Base-by-base conservation (phyloP, 2,329 filamentous ascomycete species). In the Exophiala sp. region DNA sequence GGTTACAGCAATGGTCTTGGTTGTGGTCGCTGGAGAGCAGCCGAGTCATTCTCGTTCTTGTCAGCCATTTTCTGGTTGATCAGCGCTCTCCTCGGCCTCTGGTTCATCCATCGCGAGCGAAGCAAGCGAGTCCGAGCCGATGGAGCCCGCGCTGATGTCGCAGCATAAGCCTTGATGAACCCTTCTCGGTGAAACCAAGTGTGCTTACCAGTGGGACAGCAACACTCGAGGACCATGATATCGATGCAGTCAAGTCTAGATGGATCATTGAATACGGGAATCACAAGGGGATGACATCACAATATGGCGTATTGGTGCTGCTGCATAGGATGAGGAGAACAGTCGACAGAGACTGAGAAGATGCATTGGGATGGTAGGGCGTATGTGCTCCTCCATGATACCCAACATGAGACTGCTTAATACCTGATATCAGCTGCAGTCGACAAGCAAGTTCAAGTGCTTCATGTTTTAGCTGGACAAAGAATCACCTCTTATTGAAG, bases 21-120 rank as follows among this genome's bases (percentile, higher is more conserved):
- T 80, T 92, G 88, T 69, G 77, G 81, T 54, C 80, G 83, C 63
- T 88, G 82, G 80, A 89, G 87, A 72, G 82, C 88, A 38, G 77
- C 82, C 57, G 80, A 88, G 62, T 86, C 86, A 3, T 90, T 91
- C 65, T 74, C 78, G 45, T 91, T 91, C 72, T 70, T 90, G 50
- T 85, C 84, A 2, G 85, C 85, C 51, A 77, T 88, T 61, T 75
- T 84, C 65, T 91, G 87, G 87, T 78, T 90, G 38, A 80, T 75
- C 10, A 87, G 83, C 43, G 79, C 78, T 12, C 64, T 86, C 16
- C 65, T 88, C 40, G 81, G 60, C 8, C 14, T 62, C 38, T 63
- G 61, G 61, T 58, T 62, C 40, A 51, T 57, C 16, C 54, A 48
- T 38, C 50, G 59, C 16, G 59, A 63, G 49, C 55, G 57, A 33